A percentile compares a stretch with the other conserved stretches of the same genome.
phyloP scores from a whole-genome alignment of 805 yeast species.

The Wickerhamiella musiphila region DNA sequence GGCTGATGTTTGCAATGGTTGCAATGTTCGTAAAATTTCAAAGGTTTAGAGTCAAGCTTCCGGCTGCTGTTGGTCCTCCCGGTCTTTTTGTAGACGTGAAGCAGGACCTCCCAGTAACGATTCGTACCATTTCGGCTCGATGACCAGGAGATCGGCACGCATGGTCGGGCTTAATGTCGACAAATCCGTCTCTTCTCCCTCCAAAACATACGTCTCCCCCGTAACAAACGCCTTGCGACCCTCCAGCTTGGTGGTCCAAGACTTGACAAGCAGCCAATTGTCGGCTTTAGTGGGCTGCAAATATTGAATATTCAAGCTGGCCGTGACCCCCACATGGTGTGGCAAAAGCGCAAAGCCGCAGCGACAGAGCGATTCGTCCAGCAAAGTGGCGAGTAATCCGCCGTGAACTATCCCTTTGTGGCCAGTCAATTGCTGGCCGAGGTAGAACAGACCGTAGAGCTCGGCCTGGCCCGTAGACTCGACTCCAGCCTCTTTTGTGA shows the following conservation, averaged over 20 bases:
- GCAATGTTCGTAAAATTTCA: no score
- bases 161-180: constrained; percentile 11
- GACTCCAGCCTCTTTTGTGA: constrained; percentile 9
- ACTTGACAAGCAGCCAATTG: constrained; percentile 46
- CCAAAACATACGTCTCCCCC: constrained; percentile 39
- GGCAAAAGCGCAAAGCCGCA: constrained; percentile 79
- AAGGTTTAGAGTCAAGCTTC: no score
- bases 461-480: constrained; percentile 19
- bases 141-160: constrained; percentile 20
- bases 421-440: constrained; percentile 51
- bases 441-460: constrained; percentile 46
- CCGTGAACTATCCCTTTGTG: constrained; percentile 67
- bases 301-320: constrained; percentile 50
- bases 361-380: constrained; percentile 74
- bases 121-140: constrained; percentile 25
- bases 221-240: constrained; percentile 73
- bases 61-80: neutral
- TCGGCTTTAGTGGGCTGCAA: constrained; percentile 38
- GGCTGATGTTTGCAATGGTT: no score
- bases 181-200: constrained; percentile 11
- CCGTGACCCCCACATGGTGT: constrained; percentile 76
- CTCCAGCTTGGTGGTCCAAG: constrained; percentile 43
- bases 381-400: constrained; percentile 64
- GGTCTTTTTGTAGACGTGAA: neutral
- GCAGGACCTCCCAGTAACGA: constrained; percentile 12